A percentile compares a stretch with the other conserved stretches of the same genome.
These are phyloP conservation scores for Tympanopsis confertula DNA, from an alignment of 2,329 filamentous ascomycete species.

Conservation along the genomic window DNA sequence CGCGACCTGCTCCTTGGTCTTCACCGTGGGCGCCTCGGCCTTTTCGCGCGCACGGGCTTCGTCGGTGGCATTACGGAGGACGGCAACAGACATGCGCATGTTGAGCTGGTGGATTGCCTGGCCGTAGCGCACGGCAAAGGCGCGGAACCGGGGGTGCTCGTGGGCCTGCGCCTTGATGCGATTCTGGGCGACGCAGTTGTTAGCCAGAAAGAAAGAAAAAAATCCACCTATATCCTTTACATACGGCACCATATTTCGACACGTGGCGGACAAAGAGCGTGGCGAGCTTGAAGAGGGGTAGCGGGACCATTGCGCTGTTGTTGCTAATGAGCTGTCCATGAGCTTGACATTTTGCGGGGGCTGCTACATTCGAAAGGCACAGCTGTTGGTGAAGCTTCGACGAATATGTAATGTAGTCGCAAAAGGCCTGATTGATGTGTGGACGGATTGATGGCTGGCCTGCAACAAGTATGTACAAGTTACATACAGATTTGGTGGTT, in stretches of 20 bases:
- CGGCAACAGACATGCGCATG: constrained; percentile 50
- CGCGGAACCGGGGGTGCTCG: constrained; percentile 49
- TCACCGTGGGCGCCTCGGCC: constrained; percentile 51
- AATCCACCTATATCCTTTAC: too few relatives aligned
- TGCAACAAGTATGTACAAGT: too few relatives aligned
- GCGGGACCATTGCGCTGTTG: constrained; percentile 41
- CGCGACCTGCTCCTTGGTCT: constrained; percentile 48
- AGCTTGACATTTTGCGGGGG: background rate
- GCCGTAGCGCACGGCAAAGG: constrained; percentile 48
- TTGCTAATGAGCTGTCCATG: background rate
- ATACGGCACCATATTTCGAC: constrained; percentile 59
- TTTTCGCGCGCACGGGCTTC: constrained; percentile 48
- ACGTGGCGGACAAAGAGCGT: constrained; percentile 52
- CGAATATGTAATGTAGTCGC: too few relatives aligned
- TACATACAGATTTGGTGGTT: too few relatives aligned
- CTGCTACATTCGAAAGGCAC: background rate
- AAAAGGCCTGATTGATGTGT: too few relatives aligned
- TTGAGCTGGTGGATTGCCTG: constrained; percentile 56
- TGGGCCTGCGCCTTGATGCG: constrained; percentile 55
- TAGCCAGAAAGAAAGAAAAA: too few relatives aligned
- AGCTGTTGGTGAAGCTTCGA: background rate
- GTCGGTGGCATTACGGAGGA: constrained; percentile 43
- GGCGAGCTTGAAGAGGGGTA: constrained; percentile 58
- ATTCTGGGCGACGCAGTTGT: too few relatives aligned
- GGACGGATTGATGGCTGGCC: too few relatives aligned